Evolutionary conservation across 2,329 filamentous ascomycete species (phyloP), one percentile per base, ranked within the genome.

Genomic region (Albifimbria verrucaria): DNA sequence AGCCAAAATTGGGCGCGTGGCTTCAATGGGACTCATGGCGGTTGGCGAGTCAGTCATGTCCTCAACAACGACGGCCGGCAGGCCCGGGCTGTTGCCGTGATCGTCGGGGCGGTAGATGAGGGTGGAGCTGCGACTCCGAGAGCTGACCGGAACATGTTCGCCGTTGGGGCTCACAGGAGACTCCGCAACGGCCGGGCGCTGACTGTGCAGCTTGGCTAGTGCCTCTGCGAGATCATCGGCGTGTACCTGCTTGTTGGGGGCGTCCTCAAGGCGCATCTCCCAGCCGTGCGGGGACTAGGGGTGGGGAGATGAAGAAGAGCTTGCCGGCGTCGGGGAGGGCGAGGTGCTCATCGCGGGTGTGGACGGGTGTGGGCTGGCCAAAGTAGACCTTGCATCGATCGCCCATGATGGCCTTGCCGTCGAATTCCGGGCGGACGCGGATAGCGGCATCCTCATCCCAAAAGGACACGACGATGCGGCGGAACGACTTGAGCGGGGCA

Each of bases 401-500:
- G 62, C 88, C 89, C 72, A 92, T 81, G 59, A 93, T 78, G 22
- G 76, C 75, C 72, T 92, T 87, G 62, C 87, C 86, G 64, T 94
- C 89, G 72, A 91, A 89, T 52, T 87, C 77, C 59, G 83, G 77
- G 57, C 88, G 86, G 52, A 93, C 87, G 52, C 78, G 76, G 62
- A 90, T 84, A 52, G 90, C 89, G 51, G 87, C 82, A 50, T 86
- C 81, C 63, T 81, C 77, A 55, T 85, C 83, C 71, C 81, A 86
- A 77, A 94, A 93, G 60, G 88, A 90, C 56, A 89, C 83, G 61
- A 93, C 79, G 64, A 94, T 91, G 68, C 90, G 87, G 58, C 87
- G 83, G 78, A 94, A 91, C 7, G 88, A 92, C 69, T 90, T 90
- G 57, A 94, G 81, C 0, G 90, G 90, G 11, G 88, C 83, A 80